These are phyloP conservation scores for Plasmodium coatneyi DNA, from an alignment of 169 alveolate species.

Conservation along the genomic window DNA sequence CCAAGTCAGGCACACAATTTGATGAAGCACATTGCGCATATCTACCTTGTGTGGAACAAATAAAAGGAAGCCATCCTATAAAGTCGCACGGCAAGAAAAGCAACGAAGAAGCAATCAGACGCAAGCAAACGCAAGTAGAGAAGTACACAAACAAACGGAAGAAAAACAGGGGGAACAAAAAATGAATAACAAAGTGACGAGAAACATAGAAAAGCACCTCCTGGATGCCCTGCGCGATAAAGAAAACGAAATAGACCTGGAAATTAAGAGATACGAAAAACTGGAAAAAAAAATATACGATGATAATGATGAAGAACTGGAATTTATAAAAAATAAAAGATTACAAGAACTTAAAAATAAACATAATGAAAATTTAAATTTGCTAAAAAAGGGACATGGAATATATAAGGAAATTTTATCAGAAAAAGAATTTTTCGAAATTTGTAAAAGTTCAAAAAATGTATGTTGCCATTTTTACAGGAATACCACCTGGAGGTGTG, in stretches of 20 bases:
- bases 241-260: slow-evolving; percentile 82
- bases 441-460: slow-evolving; percentile 78
- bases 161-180: background rate
- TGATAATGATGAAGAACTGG: slow-evolving; percentile 80
- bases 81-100: background rate
- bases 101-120: background rate
- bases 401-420: slow-evolving; percentile 80
- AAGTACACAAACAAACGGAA: too few species aligned
- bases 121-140: background rate
- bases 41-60: background rate
- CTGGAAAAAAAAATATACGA: slow-evolving; percentile 79
- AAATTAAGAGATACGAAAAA: slow-evolving; percentile 74
- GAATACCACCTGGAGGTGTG: slow-evolving; percentile 84
- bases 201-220: slow-evolving; percentile 63
- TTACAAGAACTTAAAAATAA: slow-evolving; percentile 79
- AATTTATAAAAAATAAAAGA: slow-evolving; percentile 80
- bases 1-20: background rate
- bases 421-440: slow-evolving; percentile 84
- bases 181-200: slow-evolving; percentile 42
- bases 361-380: slow-evolving; percentile 77
- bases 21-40: background rate
- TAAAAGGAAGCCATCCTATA: background rate
- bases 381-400: slow-evolving; percentile 82
- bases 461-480: slow-evolving; percentile 85
- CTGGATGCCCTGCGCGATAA: slow-evolving; percentile 79